These are phyloP conservation scores for Cyclostephanos invisitatus DNA, from an alignment of 108 stramenopile species.

Conservation along the genomic window DNA sequence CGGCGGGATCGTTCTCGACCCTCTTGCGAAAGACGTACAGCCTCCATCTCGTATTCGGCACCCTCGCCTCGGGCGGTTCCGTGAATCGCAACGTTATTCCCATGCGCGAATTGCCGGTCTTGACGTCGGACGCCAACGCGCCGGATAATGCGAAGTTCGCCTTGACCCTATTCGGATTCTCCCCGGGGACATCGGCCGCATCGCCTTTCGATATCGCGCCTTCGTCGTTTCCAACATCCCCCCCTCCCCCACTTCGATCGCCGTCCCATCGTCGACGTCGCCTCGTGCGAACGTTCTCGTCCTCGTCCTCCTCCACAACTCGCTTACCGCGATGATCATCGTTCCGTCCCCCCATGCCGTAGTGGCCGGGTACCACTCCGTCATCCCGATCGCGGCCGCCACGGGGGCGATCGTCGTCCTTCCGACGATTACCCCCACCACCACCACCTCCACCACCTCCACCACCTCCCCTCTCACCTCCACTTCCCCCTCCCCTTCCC, in stretches of 20 bases:
- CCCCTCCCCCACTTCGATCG: not conserved
- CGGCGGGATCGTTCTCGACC: constrained; percentile 6
- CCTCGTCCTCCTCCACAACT: constrained; percentile 28
- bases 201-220: not conserved
- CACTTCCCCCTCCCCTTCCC: no score
- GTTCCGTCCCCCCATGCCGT: not conserved
- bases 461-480: no score
- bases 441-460: no score
- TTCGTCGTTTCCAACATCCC: not conserved
- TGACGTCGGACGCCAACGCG: constrained; percentile 88
- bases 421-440: no score
- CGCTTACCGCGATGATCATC: not conserved
- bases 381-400: not conserved
- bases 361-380: not conserved
- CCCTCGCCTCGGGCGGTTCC: constrained; percentile 93
- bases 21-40: constrained; percentile 89
- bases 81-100: constrained; percentile 93
- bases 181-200: constrained; percentile 1
- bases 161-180: constrained; percentile 55
- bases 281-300: not conserved
- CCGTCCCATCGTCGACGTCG: not conserved
- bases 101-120: constrained; percentile 89
- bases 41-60: constrained; percentile 91
- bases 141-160: constrained; percentile 96
- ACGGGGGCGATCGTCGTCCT: not conserved